These are phyloP conservation scores for Chenopodium album DNA, from an alignment of 148 eudicot genomes.

Conservation along the genomic window DNA sequence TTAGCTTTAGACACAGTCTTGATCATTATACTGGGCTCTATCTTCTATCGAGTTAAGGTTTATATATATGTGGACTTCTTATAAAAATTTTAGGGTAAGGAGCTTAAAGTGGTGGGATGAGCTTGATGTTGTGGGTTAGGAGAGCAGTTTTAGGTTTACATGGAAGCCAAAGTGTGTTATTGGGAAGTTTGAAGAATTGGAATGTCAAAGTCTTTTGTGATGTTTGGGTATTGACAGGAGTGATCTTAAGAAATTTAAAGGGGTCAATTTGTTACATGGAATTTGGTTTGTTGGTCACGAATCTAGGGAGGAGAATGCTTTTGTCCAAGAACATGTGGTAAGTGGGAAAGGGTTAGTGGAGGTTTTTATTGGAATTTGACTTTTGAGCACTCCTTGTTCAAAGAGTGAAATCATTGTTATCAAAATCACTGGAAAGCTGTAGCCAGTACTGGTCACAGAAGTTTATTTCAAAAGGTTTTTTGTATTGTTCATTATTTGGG, in stretches of 20 bases:
- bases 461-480: not conserved
- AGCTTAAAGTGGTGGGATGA: not conserved
- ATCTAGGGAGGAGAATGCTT: not conserved
- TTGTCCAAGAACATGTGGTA: not conserved
- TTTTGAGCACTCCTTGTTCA: not conserved
- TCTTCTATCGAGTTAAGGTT: not conserved
- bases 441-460: not conserved
- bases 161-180: not conserved
- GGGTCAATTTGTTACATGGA: not conserved
- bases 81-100: not conserved
- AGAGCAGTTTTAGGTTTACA: too few relatives aligned
- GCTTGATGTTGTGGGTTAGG: not conserved
- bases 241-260: too few relatives aligned
- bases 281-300: not conserved
- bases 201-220: not conserved
- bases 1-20: not conserved
- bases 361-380: not conserved
- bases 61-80: not conserved
- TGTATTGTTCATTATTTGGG: too few relatives aligned
- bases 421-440: not conserved
- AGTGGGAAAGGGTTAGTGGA: not conserved
- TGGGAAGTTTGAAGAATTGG: not conserved
- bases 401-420: not conserved
- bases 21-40: not conserved
- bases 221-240: not conserved